A percentile compares a stretch with the other conserved stretches of the same genome.
Evolutionary conservation across 192 early-diverging fungal species (phyloP).

Genomic region (Mortierella claussenii): DNA sequence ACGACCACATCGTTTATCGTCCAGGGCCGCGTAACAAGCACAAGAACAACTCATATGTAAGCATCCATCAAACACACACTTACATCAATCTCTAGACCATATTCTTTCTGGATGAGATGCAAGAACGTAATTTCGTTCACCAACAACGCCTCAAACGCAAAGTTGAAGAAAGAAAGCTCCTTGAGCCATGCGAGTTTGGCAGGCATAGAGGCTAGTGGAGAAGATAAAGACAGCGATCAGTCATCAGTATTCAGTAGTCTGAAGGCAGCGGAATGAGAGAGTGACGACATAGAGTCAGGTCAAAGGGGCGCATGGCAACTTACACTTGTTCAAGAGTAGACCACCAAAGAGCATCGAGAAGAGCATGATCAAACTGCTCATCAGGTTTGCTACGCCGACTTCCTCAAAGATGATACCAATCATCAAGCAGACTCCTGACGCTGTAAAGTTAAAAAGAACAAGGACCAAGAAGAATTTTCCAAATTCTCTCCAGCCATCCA

Average conservation of each 20-base stretch:
- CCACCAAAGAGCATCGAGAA: conserved; percentile 94
- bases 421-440: conserved; percentile 78
- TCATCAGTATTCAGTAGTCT: neutral
- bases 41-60: neutral
- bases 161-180: conserved; percentile 87
- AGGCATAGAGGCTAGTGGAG: conserved; percentile 74
- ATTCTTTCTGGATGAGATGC: conserved; percentile 80
- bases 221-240: neutral
- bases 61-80: neutral
- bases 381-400: conserved; percentile 74
- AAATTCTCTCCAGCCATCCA: conserved; percentile 62
- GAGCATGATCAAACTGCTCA: conserved; percentile 82
- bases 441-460: conserved; percentile 85
- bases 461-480: conserved; percentile 80
- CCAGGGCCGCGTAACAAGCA: neutral
- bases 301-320: conserved; percentile 8
- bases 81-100: conserved; percentile 86
- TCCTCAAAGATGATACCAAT: conserved; percentile 75
- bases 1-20: neutral
- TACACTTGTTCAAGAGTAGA: conserved; percentile 85
- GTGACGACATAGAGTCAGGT: neutral
- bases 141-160: conserved; percentile 88
- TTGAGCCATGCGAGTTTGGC: conserved; percentile 72
- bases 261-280: neutral
- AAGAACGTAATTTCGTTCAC: conserved; percentile 91